Evolutionary conservation across 257 asterid species (phyloP), one percentile per base, ranked within the genome.

Genomic region (Cordia subcordata): DNA sequence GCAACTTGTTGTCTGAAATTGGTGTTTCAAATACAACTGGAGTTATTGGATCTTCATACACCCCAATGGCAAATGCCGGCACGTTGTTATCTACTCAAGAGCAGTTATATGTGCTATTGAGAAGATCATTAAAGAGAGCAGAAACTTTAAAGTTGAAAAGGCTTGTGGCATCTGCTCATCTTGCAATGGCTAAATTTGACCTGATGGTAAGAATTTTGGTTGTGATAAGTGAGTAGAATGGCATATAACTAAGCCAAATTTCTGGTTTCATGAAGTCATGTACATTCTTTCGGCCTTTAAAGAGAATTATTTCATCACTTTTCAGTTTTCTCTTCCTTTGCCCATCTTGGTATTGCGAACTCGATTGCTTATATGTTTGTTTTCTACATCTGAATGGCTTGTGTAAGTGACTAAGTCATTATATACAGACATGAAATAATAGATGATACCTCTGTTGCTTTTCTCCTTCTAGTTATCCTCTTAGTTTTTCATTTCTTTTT

Each of bases 121-220:
- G 81, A 67, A 84, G 99, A 72, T 92, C 97, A 63, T 73, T 89
- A 68, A 92, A 81, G 82, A 78, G 99, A 74, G 95, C 99, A 23
- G 96, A 85, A 77, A 81, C 87, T 78, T 71, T 79, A 61, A 86
- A 88, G 71, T 75, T 89, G 61, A 92, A 83, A 71, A 82, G 89
- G 57, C 66, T 88, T 69, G 88, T 86, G 77, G 91, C 97, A 32
- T 84, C 99, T 68, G 80, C 83, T 80, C 99, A 84, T 76, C 85
- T 92, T 58, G 87, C 85, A 61, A 84, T 86, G 73, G 96, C 99
- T 44, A 92, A 92, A 71, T 92, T 79, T 70, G 85, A 88, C 61
- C 74, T 88, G 33, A 77, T 72, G 49, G 98, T 91, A 66, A 88
- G 87, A 64, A 23, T 57, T 61, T 59, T 57, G 49, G 66, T 57